Percentiles rank a stretch among this genome's conserved stretches.
Evolutionary conservation across 2,329 filamentous ascomycete species (phyloP).

Genomic region (Claviceps citrina): DNA sequence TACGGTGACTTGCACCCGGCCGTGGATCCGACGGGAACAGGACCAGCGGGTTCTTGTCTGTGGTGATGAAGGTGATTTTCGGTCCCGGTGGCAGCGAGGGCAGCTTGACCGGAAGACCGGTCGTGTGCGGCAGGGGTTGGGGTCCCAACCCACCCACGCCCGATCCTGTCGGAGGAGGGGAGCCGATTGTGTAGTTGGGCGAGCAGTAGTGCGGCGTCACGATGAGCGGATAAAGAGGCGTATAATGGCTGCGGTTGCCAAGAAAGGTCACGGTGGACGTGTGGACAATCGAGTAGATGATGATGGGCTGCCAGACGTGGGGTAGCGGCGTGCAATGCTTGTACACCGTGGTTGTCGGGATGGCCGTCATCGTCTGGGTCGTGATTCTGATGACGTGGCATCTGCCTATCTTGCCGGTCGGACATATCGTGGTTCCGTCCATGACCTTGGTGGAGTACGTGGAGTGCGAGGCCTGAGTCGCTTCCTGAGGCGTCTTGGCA

Average conservation of each 20-base stretch:
- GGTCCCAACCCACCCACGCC: too few species aligned
- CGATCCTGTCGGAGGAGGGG: neutral
- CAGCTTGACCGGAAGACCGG: neutral
- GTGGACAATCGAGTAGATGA: slow-evolving; percentile 30
- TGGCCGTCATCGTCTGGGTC: neutral
- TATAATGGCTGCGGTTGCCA: slow-evolving; percentile 31
- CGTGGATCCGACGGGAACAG: slow-evolving; percentile 24
- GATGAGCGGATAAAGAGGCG: slow-evolving; percentile 28
- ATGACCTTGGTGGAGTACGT: neutral
- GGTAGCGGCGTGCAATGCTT: slow-evolving; percentile 20
- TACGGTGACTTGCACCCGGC: slow-evolving; percentile 23
- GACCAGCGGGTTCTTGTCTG: slow-evolving; percentile 39
- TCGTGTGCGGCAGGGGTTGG: neutral
- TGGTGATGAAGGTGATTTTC: slow-evolving; percentile 30
- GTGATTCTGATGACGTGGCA: neutral
- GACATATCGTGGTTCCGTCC: neutral
- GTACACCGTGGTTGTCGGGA: slow-evolving; percentile 6
- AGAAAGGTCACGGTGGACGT: slow-evolving; percentile 35
- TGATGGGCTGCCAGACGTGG: slow-evolving; percentile 16
- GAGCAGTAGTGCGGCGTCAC: slow-evolving; percentile 24
- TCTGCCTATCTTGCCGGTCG: neutral
- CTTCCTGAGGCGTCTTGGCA: neutral
- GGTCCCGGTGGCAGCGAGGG: neutral
- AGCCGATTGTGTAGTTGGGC: neutral
- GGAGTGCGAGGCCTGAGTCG: neutral